Evolutionary conservation across 2,329 filamentous ascomycete species (phyloP), one percentile per base, ranked within the genome.

Genomic region (Aspergillus pseudoglaucus): DNA sequence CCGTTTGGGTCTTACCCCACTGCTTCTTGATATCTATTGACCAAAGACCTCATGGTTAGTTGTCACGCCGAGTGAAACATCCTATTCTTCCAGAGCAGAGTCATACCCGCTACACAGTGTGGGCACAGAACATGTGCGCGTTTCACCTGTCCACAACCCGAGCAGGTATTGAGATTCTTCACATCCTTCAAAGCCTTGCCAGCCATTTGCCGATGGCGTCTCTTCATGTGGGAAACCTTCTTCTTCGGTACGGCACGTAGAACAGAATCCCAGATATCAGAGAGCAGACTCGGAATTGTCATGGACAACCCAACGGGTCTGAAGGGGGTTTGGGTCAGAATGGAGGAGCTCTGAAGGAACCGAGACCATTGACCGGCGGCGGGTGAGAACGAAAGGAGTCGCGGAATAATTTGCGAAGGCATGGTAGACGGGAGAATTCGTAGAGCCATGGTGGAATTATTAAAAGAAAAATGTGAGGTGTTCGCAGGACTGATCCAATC

Each of bases 211-310:
- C 94, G 83, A 65, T 90, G 85, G 59, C 93, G 81, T 78, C 90
- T 95, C 76, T 93, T 95, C 76, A 88, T 88, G 70, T 98, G 89
- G 38, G 91, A 96, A 30, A 90, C 94, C 81, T 97, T 98, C 76
- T 95, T 97, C 80, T 98, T 98, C 4, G 93, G 93, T 14, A 97
- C 93, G 1, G 93, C 93, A 56, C 84, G 84, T 57, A 98, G 77
- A 41, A 98, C 81, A 5, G 88, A 90, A 58, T 96, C 91, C 91
- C 91, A 97, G 61, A 98, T 83, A 53, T 87, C 87, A 47, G 81
- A 83, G 18, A 95, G 72, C n/a, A 90, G 64, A 4, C 79, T 79
- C 5, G 87, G 84, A 45, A 90, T 75, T 44, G 75, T 81, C 56
- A 82, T 67, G 20, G 71, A 77, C 55, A 88, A 74, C 35, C 75